phyloP scores from a whole-genome alignment of 345 rosid species.

The Populus tremula region DNA sequence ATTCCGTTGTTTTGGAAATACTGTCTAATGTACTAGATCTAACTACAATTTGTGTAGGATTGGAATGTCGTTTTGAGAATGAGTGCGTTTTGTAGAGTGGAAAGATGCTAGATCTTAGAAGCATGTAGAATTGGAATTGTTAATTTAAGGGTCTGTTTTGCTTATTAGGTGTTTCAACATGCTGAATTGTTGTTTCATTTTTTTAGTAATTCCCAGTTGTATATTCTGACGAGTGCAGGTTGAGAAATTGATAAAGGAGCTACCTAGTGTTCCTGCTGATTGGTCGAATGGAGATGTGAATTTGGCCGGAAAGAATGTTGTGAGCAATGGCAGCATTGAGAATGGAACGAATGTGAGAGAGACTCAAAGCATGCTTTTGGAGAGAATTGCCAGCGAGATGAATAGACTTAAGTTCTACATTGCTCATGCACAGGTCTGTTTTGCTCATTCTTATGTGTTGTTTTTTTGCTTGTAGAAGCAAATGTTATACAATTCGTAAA shows the following conservation, averaged over 20 bases:
- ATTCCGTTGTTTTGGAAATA: not conserved
- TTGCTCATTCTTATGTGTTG: slow-evolving; percentile 14
- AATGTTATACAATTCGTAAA: not conserved
- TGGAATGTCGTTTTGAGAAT: not conserved
- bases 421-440: slow-evolving; percentile 89
- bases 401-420: slow-evolving; percentile 88
- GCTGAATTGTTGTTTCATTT: not conserved
- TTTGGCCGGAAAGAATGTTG: slow-evolving; percentile 39
- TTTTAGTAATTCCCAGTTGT: not conserved
- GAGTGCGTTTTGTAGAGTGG: not conserved
- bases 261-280: slow-evolving; percentile 77
- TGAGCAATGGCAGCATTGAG: slow-evolving; percentile 47
- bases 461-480: not conserved
- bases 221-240: slow-evolving; percentile 47
- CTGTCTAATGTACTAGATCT: not conserved
- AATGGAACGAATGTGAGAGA: slow-evolving; percentile 80
- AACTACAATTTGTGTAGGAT: not conserved
- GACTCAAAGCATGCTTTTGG: slow-evolving; percentile 95
- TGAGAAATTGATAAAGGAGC: slow-evolving; percentile 92
- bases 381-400: slow-evolving; percentile 98
- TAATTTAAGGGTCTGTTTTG: not conserved
- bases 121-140: not conserved
- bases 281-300: slow-evolving; percentile 68
- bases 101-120: slow-evolving; percentile 1
- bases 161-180: not conserved